phyloP scores from a whole-genome alignment of 352 stramenopile genomes.

The Pilasporangium apinafurcum region DNA sequence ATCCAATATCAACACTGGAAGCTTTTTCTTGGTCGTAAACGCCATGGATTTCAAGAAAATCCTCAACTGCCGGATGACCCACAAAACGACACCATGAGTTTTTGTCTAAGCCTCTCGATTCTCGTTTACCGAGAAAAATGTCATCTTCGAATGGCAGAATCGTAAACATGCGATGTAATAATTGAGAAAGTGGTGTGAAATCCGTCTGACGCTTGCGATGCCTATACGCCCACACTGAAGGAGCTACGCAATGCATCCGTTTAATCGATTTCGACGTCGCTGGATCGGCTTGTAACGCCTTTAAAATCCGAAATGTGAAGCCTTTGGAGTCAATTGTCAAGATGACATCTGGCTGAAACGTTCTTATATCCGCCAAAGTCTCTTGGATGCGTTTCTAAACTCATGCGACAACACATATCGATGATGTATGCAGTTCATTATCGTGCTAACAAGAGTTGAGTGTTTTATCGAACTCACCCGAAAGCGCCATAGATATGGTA shows the following conservation, averaged over 20 bases:
- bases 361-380: slow-evolving; percentile 45
- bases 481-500: slow-evolving; percentile 49
- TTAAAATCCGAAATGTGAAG: slow-evolving; percentile 60
- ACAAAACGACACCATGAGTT: slow-evolving; percentile 48
- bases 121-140: slow-evolving; percentile 22
- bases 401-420: slow-evolving; percentile 1
- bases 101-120: not conserved
- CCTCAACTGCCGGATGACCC: slow-evolving; percentile 60
- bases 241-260: slow-evolving; percentile 74
- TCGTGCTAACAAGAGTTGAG: not conserved
- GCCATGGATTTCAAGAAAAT: slow-evolving; percentile 45
- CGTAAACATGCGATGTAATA: slow-evolving; percentile 64
- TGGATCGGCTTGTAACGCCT: slow-evolving; percentile 21
- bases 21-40: slow-evolving; percentile 14
- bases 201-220: slow-evolving; percentile 34
- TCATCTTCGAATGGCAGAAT: slow-evolving; percentile 63
- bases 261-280: slow-evolving; percentile 11
- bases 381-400: slow-evolving; percentile 35
- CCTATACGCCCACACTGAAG: slow-evolving; percentile 71
- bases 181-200: slow-evolving; percentile 20
- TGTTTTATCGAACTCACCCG: slow-evolving; percentile 14
- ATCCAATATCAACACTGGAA: not conserved
- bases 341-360: slow-evolving; percentile 46
- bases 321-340: slow-evolving; percentile 79
- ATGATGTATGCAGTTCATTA: too few species aligned